phyloP scores from a whole-genome alignment of 2,329 filamentous ascomycete species.

The Pseudogymnoascus sp. region DNA sequence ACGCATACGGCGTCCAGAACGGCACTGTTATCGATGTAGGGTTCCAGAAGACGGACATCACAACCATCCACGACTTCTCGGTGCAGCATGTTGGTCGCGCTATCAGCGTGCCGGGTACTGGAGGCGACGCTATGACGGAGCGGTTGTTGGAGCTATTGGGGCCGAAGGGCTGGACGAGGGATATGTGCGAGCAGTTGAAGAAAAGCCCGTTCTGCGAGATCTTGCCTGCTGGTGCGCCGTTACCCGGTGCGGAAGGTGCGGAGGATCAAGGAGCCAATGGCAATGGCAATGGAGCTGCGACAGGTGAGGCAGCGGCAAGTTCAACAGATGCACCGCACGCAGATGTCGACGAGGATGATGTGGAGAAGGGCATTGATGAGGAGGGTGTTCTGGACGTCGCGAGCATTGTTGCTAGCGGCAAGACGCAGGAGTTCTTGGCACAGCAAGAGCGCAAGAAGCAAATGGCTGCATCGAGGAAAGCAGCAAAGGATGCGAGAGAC shows the following conservation, averaged over 20 bases:
- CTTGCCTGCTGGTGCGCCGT: conserved; percentile 46
- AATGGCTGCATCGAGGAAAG: conserved; percentile 54
- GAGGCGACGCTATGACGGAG: conserved; percentile 81
- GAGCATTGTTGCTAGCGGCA: conserved; percentile 75
- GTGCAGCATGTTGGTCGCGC: conserved; percentile 64
- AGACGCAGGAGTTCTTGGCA: conserved; percentile 74
- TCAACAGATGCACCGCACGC: conserved; percentile 28
- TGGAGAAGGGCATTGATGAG: conserved; percentile 42
- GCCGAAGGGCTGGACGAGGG: conserved; percentile 50
- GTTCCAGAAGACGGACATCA: conserved; percentile 86
- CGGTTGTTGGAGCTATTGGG: conserved; percentile 62
- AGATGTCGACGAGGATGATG: conserved; percentile 26
- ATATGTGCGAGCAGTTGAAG: conserved; percentile 67
- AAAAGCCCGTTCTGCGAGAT: conserved; percentile 62
- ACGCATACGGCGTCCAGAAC: conserved; percentile 67
- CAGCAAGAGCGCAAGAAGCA: conserved; percentile 80
- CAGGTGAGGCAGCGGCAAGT: conserved; percentile 26
- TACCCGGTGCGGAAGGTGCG: conserved; percentile 43
- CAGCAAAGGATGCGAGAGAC: conserved; percentile 51
- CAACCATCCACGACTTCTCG: conserved; percentile 76
- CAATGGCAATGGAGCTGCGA: conserved; percentile 31
- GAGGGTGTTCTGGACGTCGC: conserved; percentile 79
- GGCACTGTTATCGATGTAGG: conserved; percentile 89
- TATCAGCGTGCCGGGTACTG: conserved; percentile 56
- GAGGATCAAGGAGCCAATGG: conserved; percentile 30